Percentiles rank a stretch among this genome's conserved stretches.
Evolutionary conservation across 2,329 filamentous ascomycete genomes (phyloP).

Genomic region (Chlorencoelia australis): DNA sequence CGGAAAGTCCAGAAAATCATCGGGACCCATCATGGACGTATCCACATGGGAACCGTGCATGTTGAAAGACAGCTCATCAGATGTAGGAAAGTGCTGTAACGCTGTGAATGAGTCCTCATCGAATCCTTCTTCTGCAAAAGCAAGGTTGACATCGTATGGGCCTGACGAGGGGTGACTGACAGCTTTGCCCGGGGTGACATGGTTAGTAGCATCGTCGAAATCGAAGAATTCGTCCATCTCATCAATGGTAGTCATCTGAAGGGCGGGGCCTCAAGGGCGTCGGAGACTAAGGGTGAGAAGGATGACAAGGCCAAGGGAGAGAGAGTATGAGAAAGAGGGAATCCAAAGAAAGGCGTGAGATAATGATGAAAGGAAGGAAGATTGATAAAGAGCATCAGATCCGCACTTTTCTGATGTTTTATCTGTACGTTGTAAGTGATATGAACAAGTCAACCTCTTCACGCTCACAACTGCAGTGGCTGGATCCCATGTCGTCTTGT

Average conservation of each 20-base stretch:
- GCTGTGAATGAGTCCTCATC: constrained; percentile 51
- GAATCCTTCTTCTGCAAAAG: constrained; percentile 44
- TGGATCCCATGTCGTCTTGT: too few species aligned
- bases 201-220: constrained; percentile 41
- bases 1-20: constrained; percentile 33
- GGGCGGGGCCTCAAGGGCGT: too few species aligned
- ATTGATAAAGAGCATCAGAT: too few species aligned
- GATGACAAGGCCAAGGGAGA: too few species aligned
- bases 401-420: too few species aligned
- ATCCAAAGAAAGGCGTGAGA: too few species aligned
- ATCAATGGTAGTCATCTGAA: constrained; percentile 32
- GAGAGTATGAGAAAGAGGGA: too few species aligned
- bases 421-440: too few species aligned
- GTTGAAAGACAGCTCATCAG: constrained; percentile 26
- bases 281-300: too few species aligned
- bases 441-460: too few species aligned
- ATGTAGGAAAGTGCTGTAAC: constrained; percentile 44
- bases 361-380: too few species aligned
- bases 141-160: constrained; percentile 38
- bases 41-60: constrained; percentile 26
- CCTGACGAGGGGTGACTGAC: constrained; percentile 16
- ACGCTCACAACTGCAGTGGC: too few species aligned
- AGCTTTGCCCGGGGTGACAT: constrained; percentile 7
- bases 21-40: constrained; percentile 30
- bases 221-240: constrained; percentile 51